Evolutionary conservation across 2,329 filamentous ascomycete species (phyloP).

Genomic region (Ophiobolus disseminans): DNA sequence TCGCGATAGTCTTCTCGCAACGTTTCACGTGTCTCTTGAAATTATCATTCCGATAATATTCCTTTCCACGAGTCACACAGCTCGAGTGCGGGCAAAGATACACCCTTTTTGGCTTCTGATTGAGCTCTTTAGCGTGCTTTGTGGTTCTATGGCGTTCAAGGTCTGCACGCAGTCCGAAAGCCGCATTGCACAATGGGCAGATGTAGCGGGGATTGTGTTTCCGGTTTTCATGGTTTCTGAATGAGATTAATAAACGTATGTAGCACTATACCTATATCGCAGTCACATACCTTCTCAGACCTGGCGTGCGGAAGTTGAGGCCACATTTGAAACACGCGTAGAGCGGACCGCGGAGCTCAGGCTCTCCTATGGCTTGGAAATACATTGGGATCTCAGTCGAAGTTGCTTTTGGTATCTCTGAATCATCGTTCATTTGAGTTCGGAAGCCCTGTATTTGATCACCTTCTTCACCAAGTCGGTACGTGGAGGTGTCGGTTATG

Average conservation of each 20-base stretch:
- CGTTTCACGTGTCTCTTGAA: not conserved
- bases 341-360: not conserved
- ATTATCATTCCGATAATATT: conserved; percentile 1
- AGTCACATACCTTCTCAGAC: not conserved
- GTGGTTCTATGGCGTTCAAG: conserved; percentile 1
- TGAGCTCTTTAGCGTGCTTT: not conserved
- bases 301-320: not conserved
- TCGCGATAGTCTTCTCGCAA: not conserved
- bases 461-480: no score
- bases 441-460: no score
- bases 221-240: conserved; percentile 5
- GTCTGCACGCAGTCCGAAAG: conserved; percentile 5
- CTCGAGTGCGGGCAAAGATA: not conserved
- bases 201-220: conserved; percentile 5
- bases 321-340: not conserved
- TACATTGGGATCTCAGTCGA: not conserved
- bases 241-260: no score
- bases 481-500: no score
- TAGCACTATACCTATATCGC: no score
- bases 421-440: no score
- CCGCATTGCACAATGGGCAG: not conserved
- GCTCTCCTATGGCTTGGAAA: not conserved
- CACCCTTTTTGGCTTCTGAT: not conserved
- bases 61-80: not conserved
- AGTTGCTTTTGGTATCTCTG: not conserved